phyloP scores from a whole-genome alignment of 148 eudicot species.

The Silene uniflora region DNA sequence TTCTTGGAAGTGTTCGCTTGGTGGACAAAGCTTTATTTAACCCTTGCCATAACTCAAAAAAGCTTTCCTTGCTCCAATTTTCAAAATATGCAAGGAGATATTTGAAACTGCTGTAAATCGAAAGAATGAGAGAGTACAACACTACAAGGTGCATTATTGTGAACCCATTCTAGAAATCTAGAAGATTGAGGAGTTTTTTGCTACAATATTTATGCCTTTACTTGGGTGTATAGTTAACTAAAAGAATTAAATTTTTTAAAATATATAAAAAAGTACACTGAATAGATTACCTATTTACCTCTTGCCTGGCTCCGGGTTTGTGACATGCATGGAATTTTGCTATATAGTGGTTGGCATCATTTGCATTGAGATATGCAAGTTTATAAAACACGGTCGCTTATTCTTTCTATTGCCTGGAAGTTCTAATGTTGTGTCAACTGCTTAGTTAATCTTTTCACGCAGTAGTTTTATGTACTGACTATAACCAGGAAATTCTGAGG shows the following conservation, averaged over 20 bases:
- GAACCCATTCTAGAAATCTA: too few relatives aligned
- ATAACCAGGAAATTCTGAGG: background rate
- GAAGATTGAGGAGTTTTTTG: too few relatives aligned
- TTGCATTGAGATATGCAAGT: too few relatives aligned
- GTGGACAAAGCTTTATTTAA: background rate
- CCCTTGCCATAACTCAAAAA: background rate
- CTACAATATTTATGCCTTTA: too few relatives aligned
- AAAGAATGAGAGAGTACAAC: background rate
- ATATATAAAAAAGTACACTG: too few relatives aligned
- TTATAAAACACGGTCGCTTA: too few relatives aligned
- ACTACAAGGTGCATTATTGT: background rate
- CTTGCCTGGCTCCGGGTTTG: too few relatives aligned
- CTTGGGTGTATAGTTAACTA: too few relatives aligned
- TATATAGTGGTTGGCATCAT: too few relatives aligned
- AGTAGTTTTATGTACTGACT: background rate
- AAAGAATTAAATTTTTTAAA: too few relatives aligned
- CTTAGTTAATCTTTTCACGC: background rate
- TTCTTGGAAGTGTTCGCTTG: background rate
- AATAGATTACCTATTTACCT: too few relatives aligned
- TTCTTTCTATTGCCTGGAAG: background rate
- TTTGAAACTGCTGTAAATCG: background rate
- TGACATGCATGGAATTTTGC: too few relatives aligned
- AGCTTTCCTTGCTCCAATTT: background rate
- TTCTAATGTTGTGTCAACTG: background rate
- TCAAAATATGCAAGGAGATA: background rate